phyloP scores from a whole-genome alignment of 345 rosid species.

The Lenwebbia sp. region DNA sequence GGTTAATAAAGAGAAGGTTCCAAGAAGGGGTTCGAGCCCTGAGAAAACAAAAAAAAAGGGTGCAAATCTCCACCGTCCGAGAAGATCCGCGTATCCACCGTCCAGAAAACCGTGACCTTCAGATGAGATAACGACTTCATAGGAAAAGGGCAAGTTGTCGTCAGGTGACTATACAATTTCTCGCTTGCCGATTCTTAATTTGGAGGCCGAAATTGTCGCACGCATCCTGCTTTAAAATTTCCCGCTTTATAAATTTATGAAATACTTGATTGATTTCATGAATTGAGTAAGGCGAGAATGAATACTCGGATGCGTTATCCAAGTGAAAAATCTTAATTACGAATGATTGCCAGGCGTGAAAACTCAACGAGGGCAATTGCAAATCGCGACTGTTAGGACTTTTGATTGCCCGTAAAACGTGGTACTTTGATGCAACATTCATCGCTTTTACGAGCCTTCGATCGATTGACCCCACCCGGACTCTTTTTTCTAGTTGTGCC shows the following conservation, averaged over 20 bases:
- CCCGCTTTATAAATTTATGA: too few species aligned
- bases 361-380: background rate
- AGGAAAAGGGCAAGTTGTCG: background rate
- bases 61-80: background rate
- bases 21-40: background rate
- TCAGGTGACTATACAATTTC: background rate
- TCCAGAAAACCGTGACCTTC: background rate
- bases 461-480: background rate
- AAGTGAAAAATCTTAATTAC: background rate
- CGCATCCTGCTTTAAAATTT: too few species aligned
- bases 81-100: conserved; percentile 9
- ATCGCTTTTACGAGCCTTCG: background rate
- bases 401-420: background rate
- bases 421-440: rapidly evolving
- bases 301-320: rapidly evolving
- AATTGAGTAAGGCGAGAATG: background rate
- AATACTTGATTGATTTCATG: background rate
- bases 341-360: background rate
- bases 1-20: background rate
- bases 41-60: background rate
- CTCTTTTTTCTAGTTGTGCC: background rate
- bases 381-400: rapidly evolving
- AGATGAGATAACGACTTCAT: background rate
- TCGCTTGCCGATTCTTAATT: background rate
- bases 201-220: background rate